phyloP scores from a whole-genome alignment of 2,329 filamentous ascomycete genomes.

The Mycosphaerelloides madeirae region DNA sequence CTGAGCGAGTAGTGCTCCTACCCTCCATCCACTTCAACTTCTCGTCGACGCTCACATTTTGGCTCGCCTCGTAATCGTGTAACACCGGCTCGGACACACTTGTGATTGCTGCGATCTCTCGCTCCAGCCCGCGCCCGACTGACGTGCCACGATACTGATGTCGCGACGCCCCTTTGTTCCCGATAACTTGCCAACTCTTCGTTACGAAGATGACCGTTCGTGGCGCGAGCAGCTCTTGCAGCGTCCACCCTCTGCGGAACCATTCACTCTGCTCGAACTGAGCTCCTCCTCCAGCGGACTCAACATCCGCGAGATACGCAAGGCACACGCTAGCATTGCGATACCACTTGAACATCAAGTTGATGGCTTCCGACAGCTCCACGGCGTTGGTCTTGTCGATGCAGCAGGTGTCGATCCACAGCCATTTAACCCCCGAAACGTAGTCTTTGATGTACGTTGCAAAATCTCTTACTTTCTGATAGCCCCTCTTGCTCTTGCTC shows the following conservation, averaged over 20 bases:
- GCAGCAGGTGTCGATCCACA: conserved; percentile 23
- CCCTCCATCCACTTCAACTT: conserved; percentile 11
- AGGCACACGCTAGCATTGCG: conserved; percentile 13
- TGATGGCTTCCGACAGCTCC: conserved; percentile 20
- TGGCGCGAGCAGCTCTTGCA: conserved; percentile 5
- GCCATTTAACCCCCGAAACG: conserved; percentile 5
- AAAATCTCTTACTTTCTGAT: conserved; percentile 6
- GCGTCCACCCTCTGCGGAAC: conserved; percentile 6
- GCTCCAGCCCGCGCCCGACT: background rate
- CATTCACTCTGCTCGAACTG: conserved; percentile 1
- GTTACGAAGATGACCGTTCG: conserved; percentile 2
- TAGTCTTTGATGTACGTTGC: conserved; percentile 5
- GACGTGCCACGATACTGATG: background rate
- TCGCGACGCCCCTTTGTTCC: conserved; percentile 6
- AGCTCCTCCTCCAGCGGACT: background rate
- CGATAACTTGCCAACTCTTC: conserved; percentile 10
- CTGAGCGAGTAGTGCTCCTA: conserved; percentile 7
- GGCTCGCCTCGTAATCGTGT: conserved; percentile 5
- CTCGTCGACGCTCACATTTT: conserved; percentile 2
- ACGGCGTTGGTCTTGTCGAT: conserved; percentile 16
- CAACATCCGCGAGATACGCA: conserved; percentile 13
- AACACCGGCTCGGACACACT: conserved; percentile 9
- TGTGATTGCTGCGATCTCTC: conserved; percentile 8
- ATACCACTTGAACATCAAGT: conserved; percentile 24
- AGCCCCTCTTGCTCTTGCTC: conserved; percentile 4